Conservation (phyloP, 768 basidiomycete genomes). For the Amyloporia xantha region DNA sequence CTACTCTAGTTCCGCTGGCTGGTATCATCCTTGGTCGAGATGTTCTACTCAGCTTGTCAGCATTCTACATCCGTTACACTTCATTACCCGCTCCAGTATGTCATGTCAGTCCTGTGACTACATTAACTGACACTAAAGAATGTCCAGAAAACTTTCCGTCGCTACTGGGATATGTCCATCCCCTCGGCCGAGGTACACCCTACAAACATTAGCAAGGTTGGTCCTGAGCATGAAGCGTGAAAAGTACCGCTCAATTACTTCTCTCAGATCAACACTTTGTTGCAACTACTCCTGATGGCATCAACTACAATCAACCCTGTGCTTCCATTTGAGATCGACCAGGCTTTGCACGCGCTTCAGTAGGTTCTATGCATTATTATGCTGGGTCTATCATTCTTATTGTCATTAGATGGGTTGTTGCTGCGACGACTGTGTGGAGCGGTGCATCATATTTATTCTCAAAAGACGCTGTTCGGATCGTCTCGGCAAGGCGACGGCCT, state of each 20-base stretch:
- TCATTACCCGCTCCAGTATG: conserved; percentile 83
- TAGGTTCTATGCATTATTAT: no score
- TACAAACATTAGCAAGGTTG: conserved; percentile 88
- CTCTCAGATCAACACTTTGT: conserved; percentile 80
- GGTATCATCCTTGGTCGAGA: conserved; percentile 87
- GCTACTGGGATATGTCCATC: conserved; percentile 96
- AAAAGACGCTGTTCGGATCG: conserved; percentile 63
- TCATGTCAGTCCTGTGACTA: conserved; percentile 3
- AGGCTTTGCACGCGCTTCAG: conserved; percentile 66
- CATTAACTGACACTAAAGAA: neutral
- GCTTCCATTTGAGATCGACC: conserved; percentile 48
- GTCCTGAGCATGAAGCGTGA: neutral
- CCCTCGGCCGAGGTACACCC: conserved; percentile 94
- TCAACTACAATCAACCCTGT: conserved; percentile 80
- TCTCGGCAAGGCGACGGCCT: conserved; percentile 8
- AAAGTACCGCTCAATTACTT: neutral
- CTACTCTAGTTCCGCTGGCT: conserved; percentile 67
- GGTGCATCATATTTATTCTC: conserved; percentile 78
- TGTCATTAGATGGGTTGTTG: conserved; percentile 79
- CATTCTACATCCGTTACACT: conserved; percentile 90
- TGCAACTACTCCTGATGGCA: conserved; percentile 91
- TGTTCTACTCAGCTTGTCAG: conserved; percentile 75
- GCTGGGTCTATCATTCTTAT: no score
- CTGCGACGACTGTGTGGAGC: conserved; percentile 87
- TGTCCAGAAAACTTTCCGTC: conserved; percentile 77